Conservation (phyloP, 192 early-diverging fungal species). For the Tieghemiomyces parasiticus region DNA sequence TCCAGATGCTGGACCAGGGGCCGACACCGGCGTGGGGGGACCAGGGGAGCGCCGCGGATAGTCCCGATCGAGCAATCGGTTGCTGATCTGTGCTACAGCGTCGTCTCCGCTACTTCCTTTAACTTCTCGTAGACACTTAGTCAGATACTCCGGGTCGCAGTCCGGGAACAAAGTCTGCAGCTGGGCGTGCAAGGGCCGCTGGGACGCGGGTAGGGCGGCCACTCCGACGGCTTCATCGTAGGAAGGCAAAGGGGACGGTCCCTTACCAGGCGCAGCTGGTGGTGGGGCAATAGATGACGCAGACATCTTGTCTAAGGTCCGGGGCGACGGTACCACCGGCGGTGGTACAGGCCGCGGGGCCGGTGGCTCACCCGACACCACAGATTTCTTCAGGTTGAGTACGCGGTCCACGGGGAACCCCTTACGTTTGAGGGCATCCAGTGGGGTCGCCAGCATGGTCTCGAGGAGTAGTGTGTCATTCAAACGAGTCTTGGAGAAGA, state of each 20-base stretch:
- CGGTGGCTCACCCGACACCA: not conserved
- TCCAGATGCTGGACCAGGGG: not conserved
- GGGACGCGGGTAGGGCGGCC: not conserved
- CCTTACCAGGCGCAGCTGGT: not conserved
- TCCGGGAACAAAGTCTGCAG: conserved; percentile 48
- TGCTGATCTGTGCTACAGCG: conserved; percentile 37
- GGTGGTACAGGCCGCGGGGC: not conserved
- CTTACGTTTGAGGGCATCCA: conserved; percentile 50
- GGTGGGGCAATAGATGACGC: not conserved
- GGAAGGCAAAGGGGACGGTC: not conserved
- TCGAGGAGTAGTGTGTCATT: conserved; percentile 67
- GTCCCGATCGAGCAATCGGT: conserved; percentile 34
- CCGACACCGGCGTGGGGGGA: too few species aligned
- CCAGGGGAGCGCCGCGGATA: conserved; percentile 37
- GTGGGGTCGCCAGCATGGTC: conserved; percentile 53
- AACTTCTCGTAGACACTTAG: conserved; percentile 29
- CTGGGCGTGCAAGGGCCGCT: conserved; percentile 14
- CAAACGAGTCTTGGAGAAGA: conserved; percentile 49
- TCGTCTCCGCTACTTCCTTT: too few species aligned
- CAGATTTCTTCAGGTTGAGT: conserved; percentile 9
- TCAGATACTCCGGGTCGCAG: conserved; percentile 39
- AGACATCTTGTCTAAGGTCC: not conserved
- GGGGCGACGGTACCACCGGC: not conserved
- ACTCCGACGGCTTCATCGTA: not conserved
- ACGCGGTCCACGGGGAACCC: conserved; percentile 56